Evolutionary conservation across 1,139 yeast species (phyloP).

Genomic region (Yamadazyma blattariae): DNA sequence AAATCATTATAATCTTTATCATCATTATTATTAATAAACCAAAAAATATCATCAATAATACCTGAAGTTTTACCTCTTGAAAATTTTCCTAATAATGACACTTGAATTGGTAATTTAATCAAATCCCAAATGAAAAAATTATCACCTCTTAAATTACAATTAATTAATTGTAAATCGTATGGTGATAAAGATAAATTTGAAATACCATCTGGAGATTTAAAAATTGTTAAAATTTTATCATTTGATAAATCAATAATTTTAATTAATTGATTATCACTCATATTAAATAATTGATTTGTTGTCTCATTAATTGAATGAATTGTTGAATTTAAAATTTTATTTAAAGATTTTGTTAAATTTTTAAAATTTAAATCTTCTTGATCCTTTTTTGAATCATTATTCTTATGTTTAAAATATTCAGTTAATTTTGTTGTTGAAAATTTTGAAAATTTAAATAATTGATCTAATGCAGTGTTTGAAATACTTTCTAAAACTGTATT

Average conservation of each 20-base stretch:
- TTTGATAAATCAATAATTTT: constrained; percentile 47
- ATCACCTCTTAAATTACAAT: constrained; percentile 62
- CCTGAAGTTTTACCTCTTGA: constrained; percentile 66
- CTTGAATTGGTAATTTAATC: constrained; percentile 48
- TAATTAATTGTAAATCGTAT: constrained; percentile 56
- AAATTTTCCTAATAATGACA: constrained; percentile 58
- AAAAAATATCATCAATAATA: constrained; percentile 46
- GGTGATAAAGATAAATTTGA: constrained; percentile 62
- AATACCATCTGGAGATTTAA: constrained; percentile 62
- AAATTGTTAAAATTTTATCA: constrained; percentile 45
- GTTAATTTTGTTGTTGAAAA: constrained; percentile 43
- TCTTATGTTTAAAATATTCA: constrained; percentile 27
- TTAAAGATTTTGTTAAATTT: constrained; percentile 30
- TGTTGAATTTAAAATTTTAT: constrained; percentile 33
- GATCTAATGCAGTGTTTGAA: constrained; percentile 55
- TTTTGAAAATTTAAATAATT: constrained; percentile 49
- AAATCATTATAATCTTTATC: constrained; percentile 12
- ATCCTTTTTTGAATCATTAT: constrained; percentile 9
- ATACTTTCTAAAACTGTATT: constrained; percentile 46
- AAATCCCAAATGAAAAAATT: constrained; percentile 64
- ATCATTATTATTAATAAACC: constrained; percentile 42
- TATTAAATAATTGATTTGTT: constrained; percentile 15
- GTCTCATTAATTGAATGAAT: constrained; percentile 32
- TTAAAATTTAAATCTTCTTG: constrained; percentile 23
- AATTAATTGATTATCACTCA: constrained; percentile 33